Conservation (phyloP, 2,329 filamentous ascomycete species). For the Alternaria panax region DNA sequence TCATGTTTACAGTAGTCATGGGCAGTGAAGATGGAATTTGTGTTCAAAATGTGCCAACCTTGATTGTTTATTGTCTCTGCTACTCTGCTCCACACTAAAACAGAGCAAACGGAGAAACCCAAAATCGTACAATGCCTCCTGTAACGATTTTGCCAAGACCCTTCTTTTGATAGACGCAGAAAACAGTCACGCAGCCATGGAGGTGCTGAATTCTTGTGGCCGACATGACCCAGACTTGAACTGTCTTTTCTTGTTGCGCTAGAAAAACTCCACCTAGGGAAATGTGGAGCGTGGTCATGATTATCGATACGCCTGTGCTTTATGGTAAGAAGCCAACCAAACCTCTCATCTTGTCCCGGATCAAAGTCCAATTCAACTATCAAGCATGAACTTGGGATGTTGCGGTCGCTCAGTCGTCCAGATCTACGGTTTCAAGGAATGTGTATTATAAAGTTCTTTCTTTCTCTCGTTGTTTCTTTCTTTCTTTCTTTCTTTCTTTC, state of each 20-base stretch:
- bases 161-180: not conserved
- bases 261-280: not conserved
- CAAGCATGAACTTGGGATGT: not conserved
- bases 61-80: not conserved
- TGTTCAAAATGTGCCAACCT: not conserved
- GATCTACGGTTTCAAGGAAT: not conserved
- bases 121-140: constrained; percentile 1
- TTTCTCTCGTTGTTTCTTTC: not conserved
- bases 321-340: not conserved
- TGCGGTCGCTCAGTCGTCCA: not conserved
- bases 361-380: not conserved
- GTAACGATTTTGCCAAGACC: not conserved
- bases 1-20: not conserved
- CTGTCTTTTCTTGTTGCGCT: not conserved
- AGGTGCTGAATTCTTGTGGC: not conserved
- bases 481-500: not conserved
- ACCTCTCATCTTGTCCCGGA: not conserved
- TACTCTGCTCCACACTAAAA: not conserved
- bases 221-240: not conserved
- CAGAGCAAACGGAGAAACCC: not conserved
- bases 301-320: constrained; percentile 5
- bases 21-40: not conserved
- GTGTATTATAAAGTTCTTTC: too few relatives aligned
- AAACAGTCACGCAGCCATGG: not conserved
- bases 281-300: not conserved